Evolutionary conservation across 176 grass and related monocot species (phyloP).

Genomic region (Pharus latifolius): DNA sequence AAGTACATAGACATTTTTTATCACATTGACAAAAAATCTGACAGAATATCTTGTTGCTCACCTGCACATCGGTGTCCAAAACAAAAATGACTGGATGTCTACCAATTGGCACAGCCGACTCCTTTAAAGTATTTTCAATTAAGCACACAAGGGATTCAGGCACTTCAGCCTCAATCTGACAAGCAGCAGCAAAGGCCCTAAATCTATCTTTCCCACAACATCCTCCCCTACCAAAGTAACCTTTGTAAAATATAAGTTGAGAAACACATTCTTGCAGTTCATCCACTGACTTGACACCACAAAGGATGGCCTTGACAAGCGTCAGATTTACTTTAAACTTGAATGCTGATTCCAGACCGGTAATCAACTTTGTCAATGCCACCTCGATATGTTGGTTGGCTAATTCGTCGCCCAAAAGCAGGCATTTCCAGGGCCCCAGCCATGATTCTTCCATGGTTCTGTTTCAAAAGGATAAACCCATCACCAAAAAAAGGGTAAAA

Average conservation of each 20-base stretch:
- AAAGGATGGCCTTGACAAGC: conserved; percentile 53
- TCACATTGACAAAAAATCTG: neutral
- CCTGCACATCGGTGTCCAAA: conserved; percentile 72
- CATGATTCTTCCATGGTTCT: conserved; percentile 75
- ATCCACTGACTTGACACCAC: conserved; percentile 40
- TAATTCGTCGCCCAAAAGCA: conserved; percentile 55
- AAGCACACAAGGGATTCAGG: conserved; percentile 14
- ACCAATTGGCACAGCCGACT: conserved; percentile 13
- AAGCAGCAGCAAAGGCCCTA: conserved; percentile 35
- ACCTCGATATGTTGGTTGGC: conserved; percentile 28
- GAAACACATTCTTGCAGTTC: conserved; percentile 59
- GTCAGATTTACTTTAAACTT: conserved; percentile 30
- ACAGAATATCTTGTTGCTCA: conserved; percentile 17
- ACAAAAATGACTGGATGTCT: conserved; percentile 78
- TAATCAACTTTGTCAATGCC: conserved; percentile 27
- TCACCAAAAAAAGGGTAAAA: no score
- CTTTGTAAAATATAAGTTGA: conserved; percentile 59
- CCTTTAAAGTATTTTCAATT: conserved; percentile 22
- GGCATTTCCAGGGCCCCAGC: conserved; percentile 87
- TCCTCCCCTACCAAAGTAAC: conserved; percentile 68
- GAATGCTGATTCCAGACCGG: conserved; percentile 23
- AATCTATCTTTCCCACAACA: conserved; percentile 60
- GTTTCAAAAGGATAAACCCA: conserved; percentile 16
- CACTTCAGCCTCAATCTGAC: conserved; percentile 19
- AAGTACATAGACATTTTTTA: neutral